phyloP scores from a whole-genome alignment of 441 rosid genomes.

The Corymbia citriodora region DNA sequence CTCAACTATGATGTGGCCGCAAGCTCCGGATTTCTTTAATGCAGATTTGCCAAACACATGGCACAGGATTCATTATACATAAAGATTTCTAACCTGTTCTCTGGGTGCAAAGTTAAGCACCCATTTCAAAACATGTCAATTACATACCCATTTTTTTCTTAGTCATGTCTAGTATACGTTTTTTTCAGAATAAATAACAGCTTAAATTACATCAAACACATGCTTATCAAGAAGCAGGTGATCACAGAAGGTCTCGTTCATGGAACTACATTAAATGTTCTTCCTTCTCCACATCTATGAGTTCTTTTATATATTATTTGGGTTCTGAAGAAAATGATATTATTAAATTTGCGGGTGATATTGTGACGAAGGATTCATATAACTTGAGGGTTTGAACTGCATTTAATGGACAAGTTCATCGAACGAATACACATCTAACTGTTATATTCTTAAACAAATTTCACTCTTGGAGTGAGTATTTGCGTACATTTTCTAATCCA shows the following conservation, averaged over 20 bases:
- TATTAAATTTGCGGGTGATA: not conserved
- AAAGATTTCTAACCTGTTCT: not conserved
- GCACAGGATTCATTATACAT: not conserved
- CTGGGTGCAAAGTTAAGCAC: not conserved
- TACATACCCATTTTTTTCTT: not conserved
- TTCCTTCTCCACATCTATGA: not conserved
- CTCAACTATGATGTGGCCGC: conserved; percentile 24
- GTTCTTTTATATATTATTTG: not conserved
- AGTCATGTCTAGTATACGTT: not conserved
- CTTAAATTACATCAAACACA: not conserved
- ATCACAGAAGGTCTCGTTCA: not conserved
- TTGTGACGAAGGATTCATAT: not conserved
- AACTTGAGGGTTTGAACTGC: not conserved
- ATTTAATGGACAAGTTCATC: not conserved
- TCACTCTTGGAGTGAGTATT: not conserved
- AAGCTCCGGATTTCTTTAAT: not conserved
- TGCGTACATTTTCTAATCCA: not conserved
- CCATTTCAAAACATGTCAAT: not conserved
- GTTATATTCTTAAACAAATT: not conserved
- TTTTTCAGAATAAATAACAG: not conserved
- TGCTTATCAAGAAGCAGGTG: not conserved
- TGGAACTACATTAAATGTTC: not conserved
- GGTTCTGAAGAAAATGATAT: not conserved
- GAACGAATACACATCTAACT: not conserved
- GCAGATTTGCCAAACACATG: not conserved